Percentiles rank a stretch among this genome's conserved stretches.
These are phyloP conservation scores for Firmiana major DNA, from an alignment of 345 rosid genomes.

Conservation along the genomic window DNA sequence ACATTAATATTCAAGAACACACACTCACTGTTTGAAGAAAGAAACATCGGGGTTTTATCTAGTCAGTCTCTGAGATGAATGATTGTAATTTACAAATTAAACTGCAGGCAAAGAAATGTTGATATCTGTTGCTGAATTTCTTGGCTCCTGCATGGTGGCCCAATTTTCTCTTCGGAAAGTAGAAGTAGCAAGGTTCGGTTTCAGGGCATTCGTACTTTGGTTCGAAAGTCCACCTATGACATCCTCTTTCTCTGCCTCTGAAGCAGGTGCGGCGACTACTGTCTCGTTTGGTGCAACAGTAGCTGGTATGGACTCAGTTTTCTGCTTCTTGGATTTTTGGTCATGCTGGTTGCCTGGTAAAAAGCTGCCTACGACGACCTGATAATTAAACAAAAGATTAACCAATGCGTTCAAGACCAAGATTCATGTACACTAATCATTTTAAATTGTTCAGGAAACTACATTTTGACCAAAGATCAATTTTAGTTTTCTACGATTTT, in stretches of 20 bases:
- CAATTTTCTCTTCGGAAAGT: conserved; percentile 53
- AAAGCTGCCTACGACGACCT: conserved; percentile 93
- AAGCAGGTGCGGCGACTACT: conserved; percentile 20
- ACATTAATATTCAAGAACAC: conserved; percentile 8
- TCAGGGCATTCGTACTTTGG: conserved; percentile 26
- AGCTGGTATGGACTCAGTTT: conserved; percentile 38
- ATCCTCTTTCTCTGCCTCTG: conserved; percentile 27
- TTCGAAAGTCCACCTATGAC: conserved; percentile 13
- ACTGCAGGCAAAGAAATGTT: conserved; percentile 58
- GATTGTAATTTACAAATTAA: conserved; percentile 11
- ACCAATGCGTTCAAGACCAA: neutral
- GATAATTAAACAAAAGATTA: conserved; percentile 10
- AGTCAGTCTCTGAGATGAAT: conserved; percentile 19
- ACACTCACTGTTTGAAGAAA: conserved; percentile 1
- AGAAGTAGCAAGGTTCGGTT: conserved; percentile 30
- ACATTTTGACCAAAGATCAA: neutral
- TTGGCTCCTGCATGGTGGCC: conserved; percentile 53
- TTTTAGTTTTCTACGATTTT: neutral
- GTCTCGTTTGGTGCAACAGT: conserved; percentile 29
- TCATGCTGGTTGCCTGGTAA: conserved; percentile 63
- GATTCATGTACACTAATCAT: neutral
- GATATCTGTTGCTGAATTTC: conserved; percentile 66
- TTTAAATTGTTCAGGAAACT: neutral
- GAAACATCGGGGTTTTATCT: conserved; percentile 1
- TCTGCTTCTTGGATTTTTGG: conserved; percentile 72